A percentile compares a stretch with the other conserved stretches of the same genome.
Conservation (phyloP, 148 eudicot genomes). For the Rhododendron mucronatum region DNA sequence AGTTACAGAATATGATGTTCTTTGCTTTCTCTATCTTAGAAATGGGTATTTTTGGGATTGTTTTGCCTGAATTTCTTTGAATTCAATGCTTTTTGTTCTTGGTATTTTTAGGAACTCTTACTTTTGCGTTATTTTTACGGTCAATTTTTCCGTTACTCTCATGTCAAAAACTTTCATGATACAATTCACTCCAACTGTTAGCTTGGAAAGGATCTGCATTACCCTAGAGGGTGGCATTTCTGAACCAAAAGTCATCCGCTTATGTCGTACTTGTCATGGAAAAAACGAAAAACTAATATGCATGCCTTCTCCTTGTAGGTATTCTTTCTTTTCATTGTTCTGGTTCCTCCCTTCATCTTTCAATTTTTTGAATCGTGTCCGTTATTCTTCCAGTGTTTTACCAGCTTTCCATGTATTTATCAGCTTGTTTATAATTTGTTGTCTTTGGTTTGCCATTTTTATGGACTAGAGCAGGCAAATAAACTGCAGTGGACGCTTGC, state of each 20-base stretch:
- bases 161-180: background rate
- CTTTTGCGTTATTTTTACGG: background rate
- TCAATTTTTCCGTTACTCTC: background rate
- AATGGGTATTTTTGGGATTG: background rate
- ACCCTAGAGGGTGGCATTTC: background rate
- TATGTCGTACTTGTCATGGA: background rate
- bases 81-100: background rate
- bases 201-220: background rate
- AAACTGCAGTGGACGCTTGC: constrained; percentile 89
- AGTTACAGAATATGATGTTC: background rate
- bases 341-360: background rate
- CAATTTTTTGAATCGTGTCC: background rate
- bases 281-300: background rate
- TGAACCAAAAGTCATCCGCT: background rate
- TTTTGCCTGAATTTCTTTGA: background rate
- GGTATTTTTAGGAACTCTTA: background rate
- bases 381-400: background rate
- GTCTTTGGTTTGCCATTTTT: constrained; percentile 14
- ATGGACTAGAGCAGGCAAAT: constrained; percentile 59
- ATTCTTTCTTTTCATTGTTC: background rate
- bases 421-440: background rate
- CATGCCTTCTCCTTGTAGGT: background rate
- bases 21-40: constrained; percentile 4
- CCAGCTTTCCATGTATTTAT: background rate
- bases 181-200: background rate